Conservation (phyloP, 1,284 basidiomycete species). For the Hemileia vastatrix region DNA sequence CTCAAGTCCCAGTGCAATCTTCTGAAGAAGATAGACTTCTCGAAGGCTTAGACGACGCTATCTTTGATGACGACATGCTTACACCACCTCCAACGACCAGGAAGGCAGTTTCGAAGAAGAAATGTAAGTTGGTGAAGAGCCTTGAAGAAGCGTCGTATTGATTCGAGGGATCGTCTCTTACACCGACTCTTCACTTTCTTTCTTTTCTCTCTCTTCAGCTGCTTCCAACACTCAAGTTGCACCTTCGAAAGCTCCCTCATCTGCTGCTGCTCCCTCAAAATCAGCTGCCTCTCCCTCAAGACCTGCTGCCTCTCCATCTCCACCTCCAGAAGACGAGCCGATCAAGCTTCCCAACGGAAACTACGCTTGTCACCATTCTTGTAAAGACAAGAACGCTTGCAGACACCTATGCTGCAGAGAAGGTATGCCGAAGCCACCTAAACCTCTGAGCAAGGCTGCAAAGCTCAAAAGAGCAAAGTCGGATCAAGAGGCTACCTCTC, state of each 20-base stretch:
- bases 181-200: no score
- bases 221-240: background rate
- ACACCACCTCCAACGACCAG: background rate
- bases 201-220: no score
- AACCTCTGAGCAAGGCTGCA: background rate
- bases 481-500: background rate
- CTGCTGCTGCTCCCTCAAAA: background rate
- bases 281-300: background rate
- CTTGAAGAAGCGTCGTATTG: background rate
- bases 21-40: background rate
- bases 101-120: background rate
- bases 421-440: constrained; percentile 13
- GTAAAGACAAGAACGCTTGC: constrained; percentile 34
- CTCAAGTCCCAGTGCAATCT: background rate
- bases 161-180: no score
- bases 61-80: constrained; percentile 9
- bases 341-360: constrained; percentile 28
- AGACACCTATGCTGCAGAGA: constrained; percentile 39
- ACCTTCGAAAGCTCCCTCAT: background rate
- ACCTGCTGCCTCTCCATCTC: no score
- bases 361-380: constrained; percentile 29
- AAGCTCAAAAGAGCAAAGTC: background rate
- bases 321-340: background rate
- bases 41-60: constrained; percentile 13
- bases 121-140: background rate